Evolutionary conservation across 169 alveolate species (phyloP).

Genomic region (Plasmodium malariae): DNA sequence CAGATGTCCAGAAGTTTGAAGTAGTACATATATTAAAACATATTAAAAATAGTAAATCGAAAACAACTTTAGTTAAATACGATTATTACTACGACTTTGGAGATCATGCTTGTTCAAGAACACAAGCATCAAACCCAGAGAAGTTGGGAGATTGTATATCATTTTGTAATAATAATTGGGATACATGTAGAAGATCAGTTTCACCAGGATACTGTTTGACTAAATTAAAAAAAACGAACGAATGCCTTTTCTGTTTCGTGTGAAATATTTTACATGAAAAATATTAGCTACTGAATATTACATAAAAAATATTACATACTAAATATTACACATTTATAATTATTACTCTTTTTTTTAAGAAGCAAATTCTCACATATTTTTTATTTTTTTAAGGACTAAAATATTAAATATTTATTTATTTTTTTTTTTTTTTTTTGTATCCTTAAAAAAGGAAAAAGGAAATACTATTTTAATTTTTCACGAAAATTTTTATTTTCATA

Average conservation of each 20-base stretch:
- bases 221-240: constrained; percentile 1
- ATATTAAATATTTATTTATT: too few species aligned
- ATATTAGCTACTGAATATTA: too few species aligned
- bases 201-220: constrained; percentile 21
- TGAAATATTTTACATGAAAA: neutral
- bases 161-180: constrained; percentile 7
- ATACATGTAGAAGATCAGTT: neutral
- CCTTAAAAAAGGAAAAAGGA: too few species aligned
- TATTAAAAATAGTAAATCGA: neutral
- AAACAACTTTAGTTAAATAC: constrained; percentile 11
- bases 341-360: too few species aligned
- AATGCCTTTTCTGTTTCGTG: constrained; percentile 5
- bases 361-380: too few species aligned
- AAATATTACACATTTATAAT: too few species aligned
- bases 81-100: neutral
- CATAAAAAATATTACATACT: too few species aligned
- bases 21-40: constrained; percentile 25
- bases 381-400: too few species aligned
- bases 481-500: too few species aligned
- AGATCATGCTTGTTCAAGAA: constrained; percentile 12
- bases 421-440: too few species aligned
- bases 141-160: neutral
- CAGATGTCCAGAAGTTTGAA: neutral
- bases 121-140: neutral
- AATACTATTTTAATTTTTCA: too few species aligned